Base-by-base conservation (phyloP, 2,329 filamentous ascomycete genomes). In the Neonectria magnoliae region DNA sequence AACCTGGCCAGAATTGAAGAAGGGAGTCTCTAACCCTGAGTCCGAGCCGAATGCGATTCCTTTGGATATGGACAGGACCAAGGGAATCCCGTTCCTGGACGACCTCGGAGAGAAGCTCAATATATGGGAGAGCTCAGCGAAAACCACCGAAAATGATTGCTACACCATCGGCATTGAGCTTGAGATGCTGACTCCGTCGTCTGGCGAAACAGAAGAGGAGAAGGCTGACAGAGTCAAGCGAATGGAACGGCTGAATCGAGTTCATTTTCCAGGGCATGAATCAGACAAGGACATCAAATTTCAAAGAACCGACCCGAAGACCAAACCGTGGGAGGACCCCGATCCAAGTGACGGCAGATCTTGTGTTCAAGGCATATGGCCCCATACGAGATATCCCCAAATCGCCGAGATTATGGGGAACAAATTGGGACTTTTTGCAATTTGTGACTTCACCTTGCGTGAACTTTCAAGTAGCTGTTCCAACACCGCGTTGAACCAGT, bases 151-250 rank as follows among this genome's bases (percentile, higher is more conserved):
- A 3, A 60, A 58, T 7, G 53, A 57, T 38, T 50, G 14, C 3
- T 72, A 72, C 56, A 69, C 60, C 10, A 61, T 72, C 18, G 70
- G 68, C 11, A 47, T 72, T n/a, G 70, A 72, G 60, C 54, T 72
- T 9, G 70, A 72, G 48, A 33, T 71, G 22, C 48, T 63, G 5
- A 29, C 62, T 10, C 67, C 69, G n/a, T 27, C 36, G 11, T 47
- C 36, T 29, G 45, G 45, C 9, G 22, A 29, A 14, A 48, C 45
- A n/a, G 45, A 48, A 10, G 45, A n/a, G 45, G 45, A 48, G 45
- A 29, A 5, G 45, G 14, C 14, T 29, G 14, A 25, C 9, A 27
- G 5, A 9, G 10, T 48, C 22, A 5, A 16, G 45, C 22, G 45
- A 6, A 11, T 48, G 22, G 29, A 48, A 9, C 45, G 6, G 14